phyloP scores from a whole-genome alignment of 176 grass and related monocot genomes.

The Hordeum marinum region DNA sequence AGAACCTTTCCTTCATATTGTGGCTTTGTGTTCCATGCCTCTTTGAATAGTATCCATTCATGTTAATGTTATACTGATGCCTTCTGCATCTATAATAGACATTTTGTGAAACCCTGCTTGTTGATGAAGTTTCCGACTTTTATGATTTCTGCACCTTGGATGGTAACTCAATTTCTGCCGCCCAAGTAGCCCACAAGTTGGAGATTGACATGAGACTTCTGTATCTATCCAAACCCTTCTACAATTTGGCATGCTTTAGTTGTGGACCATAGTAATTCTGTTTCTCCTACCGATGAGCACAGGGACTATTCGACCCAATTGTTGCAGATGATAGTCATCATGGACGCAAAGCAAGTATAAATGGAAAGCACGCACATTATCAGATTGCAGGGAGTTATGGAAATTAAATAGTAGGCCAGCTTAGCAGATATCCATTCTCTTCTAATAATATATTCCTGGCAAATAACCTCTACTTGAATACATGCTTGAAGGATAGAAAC shows the following conservation, averaged over 20 bases:
- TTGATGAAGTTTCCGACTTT: constrained; percentile 67
- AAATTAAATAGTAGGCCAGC: constrained; percentile 2
- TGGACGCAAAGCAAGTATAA: not conserved
- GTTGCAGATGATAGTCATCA: not conserved
- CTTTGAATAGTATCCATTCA: no score
- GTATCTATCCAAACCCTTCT: constrained; percentile 55
- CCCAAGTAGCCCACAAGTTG: constrained; percentile 67
- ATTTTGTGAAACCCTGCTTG: constrained; percentile 58
- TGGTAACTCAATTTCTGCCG: constrained; percentile 82
- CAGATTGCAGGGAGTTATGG: not conserved
- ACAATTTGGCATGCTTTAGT: constrained; percentile 57
- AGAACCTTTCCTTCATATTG: no score
- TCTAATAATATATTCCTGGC: constrained; percentile 1
- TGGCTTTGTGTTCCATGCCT: not conserved
- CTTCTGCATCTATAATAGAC: constrained; percentile 35
- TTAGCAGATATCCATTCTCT: constrained; percentile 11
- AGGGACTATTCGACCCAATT: not conserved
- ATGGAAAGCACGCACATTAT: constrained; percentile 16
- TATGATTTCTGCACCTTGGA: constrained; percentile 80
- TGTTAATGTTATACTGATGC: constrained; percentile 15
- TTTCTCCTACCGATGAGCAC: constrained; percentile 17
- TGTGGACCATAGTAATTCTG: not conserved
- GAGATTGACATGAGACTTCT: constrained; percentile 85
- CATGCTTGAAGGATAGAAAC: constrained; percentile 28
- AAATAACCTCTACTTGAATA: not conserved